Evolutionary conservation across 345 rosid species (phyloP), one percentile per base, ranked within the genome.

Genomic region (Excoecaria cochinchinensis): DNA sequence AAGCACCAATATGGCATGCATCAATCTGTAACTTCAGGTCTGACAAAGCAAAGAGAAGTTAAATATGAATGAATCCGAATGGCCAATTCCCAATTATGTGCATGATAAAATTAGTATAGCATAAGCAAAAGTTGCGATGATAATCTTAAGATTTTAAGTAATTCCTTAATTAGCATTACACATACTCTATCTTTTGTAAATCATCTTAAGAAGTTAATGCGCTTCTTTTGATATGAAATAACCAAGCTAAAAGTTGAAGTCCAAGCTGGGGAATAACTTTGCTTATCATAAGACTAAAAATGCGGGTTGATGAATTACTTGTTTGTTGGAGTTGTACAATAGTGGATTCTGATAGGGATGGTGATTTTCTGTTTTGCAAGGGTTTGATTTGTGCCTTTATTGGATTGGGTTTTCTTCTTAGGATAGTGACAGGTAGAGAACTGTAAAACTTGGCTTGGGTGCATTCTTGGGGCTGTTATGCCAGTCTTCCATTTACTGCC

Each of bases 11-110:
- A 40, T n/a, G 56, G 22, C 53, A 46, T 62, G 40, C 62, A 60
- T 72, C 36, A 51, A 12, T 50, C 69, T 67, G 39, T 66, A 68
- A 48, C 46, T 24, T 60, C 59, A 60, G 76, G 80, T 72, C 64
- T 66, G 67, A 59, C 57, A 53, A 24, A 48, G 31, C 50, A 2
- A 57, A 64, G 47, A 76, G 64, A 75, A 67, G 59, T 58, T 67
- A n/a, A 64, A 38, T 24, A 31, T 59, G 15, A 13, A 69, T 31
- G 66, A 11, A 31, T 44, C 15, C 0, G 39, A 53, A 50, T 46
- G 55, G 47, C 31, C 8, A 62, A 5, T 36, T 36, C 39, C 47
- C 3, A 63, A 19, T 64, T 65, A 46, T 16, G 31, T 17, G 63
- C 38, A 40, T 39, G 52, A 65, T 51, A 48, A 51, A 46, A 50